These are phyloP conservation scores for Chalciporus piperatus DNA, from an alignment of 768 basidiomycete genomes.

Conservation along the genomic window DNA sequence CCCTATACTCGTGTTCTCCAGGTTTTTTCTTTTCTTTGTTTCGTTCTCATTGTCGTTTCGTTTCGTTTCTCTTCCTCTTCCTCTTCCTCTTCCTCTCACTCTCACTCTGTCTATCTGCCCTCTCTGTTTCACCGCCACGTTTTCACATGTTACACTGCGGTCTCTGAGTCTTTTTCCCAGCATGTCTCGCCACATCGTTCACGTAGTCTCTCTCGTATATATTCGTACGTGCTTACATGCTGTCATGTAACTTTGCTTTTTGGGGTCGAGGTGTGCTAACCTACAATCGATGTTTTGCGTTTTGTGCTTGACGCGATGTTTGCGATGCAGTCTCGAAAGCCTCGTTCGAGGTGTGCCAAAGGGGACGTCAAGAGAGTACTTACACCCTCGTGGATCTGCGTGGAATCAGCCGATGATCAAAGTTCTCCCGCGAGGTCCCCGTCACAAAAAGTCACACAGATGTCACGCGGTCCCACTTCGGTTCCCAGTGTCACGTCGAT, in stretches of 20 bases:
- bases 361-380: too few relatives aligned
- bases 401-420: too few relatives aligned
- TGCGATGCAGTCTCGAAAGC: too few relatives aligned
- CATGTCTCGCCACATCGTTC: too few relatives aligned
- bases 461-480: too few relatives aligned
- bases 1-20: conserved; percentile 2
- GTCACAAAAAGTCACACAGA: too few relatives aligned
- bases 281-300: background rate
- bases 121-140: background rate
- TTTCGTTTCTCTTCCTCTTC: background rate
- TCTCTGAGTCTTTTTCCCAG: background rate
- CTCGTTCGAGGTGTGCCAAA: too few relatives aligned
- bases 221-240: conserved; percentile 11
- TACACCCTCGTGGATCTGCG: too few relatives aligned
- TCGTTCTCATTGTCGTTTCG: background rate
- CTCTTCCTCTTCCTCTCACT: background rate
- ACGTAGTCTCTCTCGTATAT: conserved; percentile 4
- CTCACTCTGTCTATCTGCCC: too few relatives aligned
- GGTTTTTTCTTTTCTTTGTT: background rate
- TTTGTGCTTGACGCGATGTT: background rate
- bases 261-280: background rate
- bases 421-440: too few relatives aligned
- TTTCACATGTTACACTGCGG: background rate
- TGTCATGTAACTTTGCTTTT: conserved; percentile 1
- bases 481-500: too few relatives aligned